A percentile compares a stretch with the other conserved stretches of the same genome.
Conservation (phyloP, 106 monocot species). For the Acorus gramineus region DNA sequence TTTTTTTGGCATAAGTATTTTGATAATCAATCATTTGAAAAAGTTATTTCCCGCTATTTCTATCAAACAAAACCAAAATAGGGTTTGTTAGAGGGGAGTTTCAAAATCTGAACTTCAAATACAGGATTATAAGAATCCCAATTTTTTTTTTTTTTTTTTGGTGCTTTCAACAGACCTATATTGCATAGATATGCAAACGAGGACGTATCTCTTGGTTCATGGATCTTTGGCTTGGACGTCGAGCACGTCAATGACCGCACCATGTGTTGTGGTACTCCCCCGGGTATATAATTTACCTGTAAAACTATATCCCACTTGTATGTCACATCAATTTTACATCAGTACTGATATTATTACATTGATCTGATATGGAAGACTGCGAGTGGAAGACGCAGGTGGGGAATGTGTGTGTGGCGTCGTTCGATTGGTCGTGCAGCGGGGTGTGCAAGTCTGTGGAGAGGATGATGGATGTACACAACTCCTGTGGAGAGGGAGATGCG, state of each 20-base stretch:
- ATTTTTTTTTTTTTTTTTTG: no score
- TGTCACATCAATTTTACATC: not conserved
- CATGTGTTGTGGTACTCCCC: slow-evolving; percentile 87
- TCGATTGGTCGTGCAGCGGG: slow-evolving; percentile 90
- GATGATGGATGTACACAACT: slow-evolving; percentile 60
- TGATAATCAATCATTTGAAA: no score
- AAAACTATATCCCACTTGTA: no score
- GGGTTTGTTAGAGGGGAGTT: no score
- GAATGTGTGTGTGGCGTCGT: slow-evolving; percentile 70
- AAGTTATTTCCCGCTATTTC: no score
- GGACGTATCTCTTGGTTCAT: slow-evolving; percentile 73
- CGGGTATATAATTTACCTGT: slow-evolving; percentile 26
- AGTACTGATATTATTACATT: not conserved
- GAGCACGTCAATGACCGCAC: slow-evolving; percentile 73
- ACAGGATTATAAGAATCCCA: no score
- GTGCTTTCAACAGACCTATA: slow-evolving; percentile 31
- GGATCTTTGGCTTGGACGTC: slow-evolving; percentile 81
- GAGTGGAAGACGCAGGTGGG: slow-evolving; percentile 63
- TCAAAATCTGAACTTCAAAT: no score
- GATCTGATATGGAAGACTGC: slow-evolving; percentile 33
- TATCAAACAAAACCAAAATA: no score
- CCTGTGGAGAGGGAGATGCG: slow-evolving; percentile 65
- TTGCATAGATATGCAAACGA: slow-evolving; percentile 67
- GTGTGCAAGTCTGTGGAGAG: slow-evolving; percentile 73
- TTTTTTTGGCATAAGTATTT: no score